These are phyloP conservation scores for Dactylellina parvicollis DNA, from an alignment of 2,329 filamentous ascomycete genomes.

Conservation along the genomic window DNA sequence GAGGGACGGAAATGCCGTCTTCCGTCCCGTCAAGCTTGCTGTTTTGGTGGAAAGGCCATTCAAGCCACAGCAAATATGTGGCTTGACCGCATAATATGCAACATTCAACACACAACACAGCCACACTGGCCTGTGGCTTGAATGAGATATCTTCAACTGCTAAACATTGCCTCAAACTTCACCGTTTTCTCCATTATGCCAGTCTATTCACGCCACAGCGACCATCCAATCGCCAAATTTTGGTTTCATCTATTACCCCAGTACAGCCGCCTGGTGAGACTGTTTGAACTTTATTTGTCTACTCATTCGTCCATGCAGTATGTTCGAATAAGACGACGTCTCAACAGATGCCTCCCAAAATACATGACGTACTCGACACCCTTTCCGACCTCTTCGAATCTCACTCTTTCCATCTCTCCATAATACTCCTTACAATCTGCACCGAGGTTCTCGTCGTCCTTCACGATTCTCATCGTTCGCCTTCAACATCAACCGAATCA, in stretches of 20 bases:
- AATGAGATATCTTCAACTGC: slow-evolving; percentile 3
- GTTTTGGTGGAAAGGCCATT: neutral
- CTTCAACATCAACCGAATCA: neutral
- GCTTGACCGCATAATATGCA: slow-evolving; percentile 1
- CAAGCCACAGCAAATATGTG: slow-evolving; percentile 36
- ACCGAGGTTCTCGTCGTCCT: slow-evolving; percentile 6
- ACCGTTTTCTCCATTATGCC: neutral
- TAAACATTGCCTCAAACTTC: slow-evolving; percentile 20
- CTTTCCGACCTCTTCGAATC: slow-evolving; percentile 23
- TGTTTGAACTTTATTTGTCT: neutral
- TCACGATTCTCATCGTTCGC: slow-evolving; percentile 6
- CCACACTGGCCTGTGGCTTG: slow-evolving; percentile 26
- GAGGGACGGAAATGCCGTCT: too few relatives aligned
- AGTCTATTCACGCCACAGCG: slow-evolving; percentile 13
- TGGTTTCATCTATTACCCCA: neutral
- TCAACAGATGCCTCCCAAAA: neutral
- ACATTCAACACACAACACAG: slow-evolving; percentile 24
- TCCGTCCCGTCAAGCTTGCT: neutral
- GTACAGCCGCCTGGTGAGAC: neutral
- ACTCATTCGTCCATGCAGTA: neutral
- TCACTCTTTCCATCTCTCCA: slow-evolving; percentile 29
- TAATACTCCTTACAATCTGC: slow-evolving; percentile 15
- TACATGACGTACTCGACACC: neutral
- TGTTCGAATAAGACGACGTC: neutral
- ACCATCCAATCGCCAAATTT: neutral